These are phyloP conservation scores for Bonia amplexicaulis DNA, from an alignment of 176 grass and related monocot genomes.

Conservation along the genomic window DNA sequence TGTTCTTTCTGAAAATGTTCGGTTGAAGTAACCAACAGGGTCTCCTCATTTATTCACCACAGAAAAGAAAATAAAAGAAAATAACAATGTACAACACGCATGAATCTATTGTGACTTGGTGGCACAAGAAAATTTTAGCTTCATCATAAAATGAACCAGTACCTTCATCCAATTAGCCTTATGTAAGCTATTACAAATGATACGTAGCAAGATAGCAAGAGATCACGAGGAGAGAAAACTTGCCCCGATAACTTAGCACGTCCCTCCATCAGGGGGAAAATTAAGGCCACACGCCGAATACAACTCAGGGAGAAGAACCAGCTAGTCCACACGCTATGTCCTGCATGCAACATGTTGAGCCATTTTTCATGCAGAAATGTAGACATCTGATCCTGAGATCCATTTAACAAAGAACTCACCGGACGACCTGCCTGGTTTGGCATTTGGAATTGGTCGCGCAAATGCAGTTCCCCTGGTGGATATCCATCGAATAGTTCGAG, in stretches of 20 bases:
- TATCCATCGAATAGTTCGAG: not conserved
- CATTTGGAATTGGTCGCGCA: not conserved
- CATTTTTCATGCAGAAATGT: constrained; percentile 17
- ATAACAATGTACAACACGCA: not conserved
- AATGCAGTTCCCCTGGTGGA: not conserved
- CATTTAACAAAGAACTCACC: too few relatives aligned
- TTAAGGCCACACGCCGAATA: not conserved
- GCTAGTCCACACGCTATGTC: constrained; percentile 22
- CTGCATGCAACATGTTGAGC: not conserved
- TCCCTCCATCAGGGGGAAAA: constrained; percentile 1
- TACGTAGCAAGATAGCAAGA: not conserved
- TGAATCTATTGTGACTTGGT: not conserved
- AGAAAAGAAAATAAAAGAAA: not conserved
- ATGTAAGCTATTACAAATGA: not conserved
- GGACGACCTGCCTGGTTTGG: too few relatives aligned
- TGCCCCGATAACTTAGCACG: not conserved
- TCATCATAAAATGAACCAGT: not conserved
- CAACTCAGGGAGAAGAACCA: constrained; percentile 10
- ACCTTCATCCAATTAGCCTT: not conserved
- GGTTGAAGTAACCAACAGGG: not conserved
- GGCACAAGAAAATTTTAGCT: not conserved
- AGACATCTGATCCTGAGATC: not conserved
- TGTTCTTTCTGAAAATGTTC: not conserved
- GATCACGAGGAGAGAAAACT: not conserved
- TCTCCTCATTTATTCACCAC: not conserved